Percentiles rank a stretch among this genome's conserved stretches.
phyloP scores from a whole-genome alignment of 2,329 filamentous ascomycete genomes.

The Hirsutella thompsonii region DNA sequence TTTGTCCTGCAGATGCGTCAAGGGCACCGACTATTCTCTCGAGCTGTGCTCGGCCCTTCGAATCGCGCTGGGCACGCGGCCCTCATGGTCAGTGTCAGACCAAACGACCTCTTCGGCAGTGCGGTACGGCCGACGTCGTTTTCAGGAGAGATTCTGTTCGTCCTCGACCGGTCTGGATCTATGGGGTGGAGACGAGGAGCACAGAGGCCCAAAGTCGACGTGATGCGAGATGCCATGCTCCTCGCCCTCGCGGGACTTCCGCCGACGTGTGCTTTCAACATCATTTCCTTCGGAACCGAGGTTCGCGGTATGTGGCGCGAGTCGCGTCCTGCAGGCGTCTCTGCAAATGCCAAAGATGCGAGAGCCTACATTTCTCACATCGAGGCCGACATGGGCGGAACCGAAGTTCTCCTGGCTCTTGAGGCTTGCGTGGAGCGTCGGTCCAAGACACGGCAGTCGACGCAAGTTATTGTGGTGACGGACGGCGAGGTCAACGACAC shows the following conservation, averaged over 20 bases:
- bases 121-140: not conserved
- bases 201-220: not conserved
- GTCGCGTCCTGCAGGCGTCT: not conserved
- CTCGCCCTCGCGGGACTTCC: not conserved
- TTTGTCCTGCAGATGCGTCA: not conserved
- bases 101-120: not conserved
- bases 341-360: not conserved
- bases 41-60: not conserved
- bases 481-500: not conserved
- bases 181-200: not conserved
- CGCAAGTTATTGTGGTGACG: not conserved
- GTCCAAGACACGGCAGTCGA: not conserved
- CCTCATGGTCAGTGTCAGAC: not conserved
- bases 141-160: not conserved
- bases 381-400: not conserved
- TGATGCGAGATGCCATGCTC: not conserved
- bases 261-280: not conserved
- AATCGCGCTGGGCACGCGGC: not conserved
- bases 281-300: not conserved
- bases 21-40: not conserved
- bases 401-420: not conserved
- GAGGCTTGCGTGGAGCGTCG: not conserved
- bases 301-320: not conserved
- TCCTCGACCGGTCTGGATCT: not conserved
- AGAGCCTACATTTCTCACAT: not conserved